A percentile compares a stretch with the other conserved stretches of the same genome.
Evolutionary conservation across 192 early-diverging fungal species (phyloP).

Genomic region (Gryganskiella cystojenkinii): DNA sequence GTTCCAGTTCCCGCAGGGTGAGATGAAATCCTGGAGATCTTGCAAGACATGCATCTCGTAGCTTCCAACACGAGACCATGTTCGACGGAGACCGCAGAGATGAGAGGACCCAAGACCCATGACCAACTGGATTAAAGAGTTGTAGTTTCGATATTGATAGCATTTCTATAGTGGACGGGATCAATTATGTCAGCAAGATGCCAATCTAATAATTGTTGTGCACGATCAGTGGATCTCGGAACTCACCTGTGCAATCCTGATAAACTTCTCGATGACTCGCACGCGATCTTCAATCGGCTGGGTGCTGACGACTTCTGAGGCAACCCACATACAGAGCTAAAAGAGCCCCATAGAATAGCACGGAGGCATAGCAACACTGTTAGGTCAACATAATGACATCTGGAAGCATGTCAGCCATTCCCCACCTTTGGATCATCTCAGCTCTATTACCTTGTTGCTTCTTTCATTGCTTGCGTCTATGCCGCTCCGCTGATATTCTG

Average conservation of each 20-base stretch:
- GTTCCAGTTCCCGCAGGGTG: constrained; percentile 67
- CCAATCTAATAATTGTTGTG: neutral
- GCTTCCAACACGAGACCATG: constrained; percentile 60
- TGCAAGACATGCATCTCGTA: constrained; percentile 58
- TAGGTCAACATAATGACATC: too few species aligned
- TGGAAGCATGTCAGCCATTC: too few species aligned
- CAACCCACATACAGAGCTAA: constrained; percentile 67
- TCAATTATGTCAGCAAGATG: neutral
- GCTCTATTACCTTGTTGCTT: constrained; percentile 37
- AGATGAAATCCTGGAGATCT: constrained; percentile 63
- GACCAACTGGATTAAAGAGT: constrained; percentile 66
- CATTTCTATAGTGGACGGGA: constrained; percentile 58
- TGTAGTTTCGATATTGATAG: constrained; percentile 63
- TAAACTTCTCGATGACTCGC: constrained; percentile 70
- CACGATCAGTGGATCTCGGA: neutral
- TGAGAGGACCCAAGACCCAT: constrained; percentile 66
- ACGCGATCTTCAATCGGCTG: constrained; percentile 57
- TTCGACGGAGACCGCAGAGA: constrained; percentile 60
- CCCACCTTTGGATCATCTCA: too few species aligned
- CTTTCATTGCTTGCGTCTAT: constrained; percentile 40
- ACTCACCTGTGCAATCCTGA: constrained; percentile 65
- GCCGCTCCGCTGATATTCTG: constrained; percentile 15
- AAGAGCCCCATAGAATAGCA: too few species aligned
- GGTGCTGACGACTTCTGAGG: constrained; percentile 63
- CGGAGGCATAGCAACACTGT: too few species aligned